These are phyloP conservation scores for Oryza meyeriana DNA, from an alignment of 176 grass and related monocot species.

Conservation along the genomic window DNA sequence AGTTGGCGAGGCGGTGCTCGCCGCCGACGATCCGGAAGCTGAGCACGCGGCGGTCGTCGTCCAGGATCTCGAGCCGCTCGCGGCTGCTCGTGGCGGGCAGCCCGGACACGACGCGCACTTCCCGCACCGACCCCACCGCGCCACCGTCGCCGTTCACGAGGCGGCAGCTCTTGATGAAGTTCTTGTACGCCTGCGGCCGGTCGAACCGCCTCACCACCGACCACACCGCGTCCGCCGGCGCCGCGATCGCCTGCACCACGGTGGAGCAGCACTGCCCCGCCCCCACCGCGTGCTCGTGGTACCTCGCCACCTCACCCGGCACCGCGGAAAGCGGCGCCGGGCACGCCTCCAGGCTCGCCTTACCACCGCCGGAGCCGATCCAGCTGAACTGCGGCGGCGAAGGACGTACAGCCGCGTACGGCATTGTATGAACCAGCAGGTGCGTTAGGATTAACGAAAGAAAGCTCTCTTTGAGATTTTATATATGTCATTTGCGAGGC, in stretches of 20 bases:
- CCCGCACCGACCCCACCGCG: constrained; percentile 61
- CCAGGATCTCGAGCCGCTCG: constrained; percentile 80
- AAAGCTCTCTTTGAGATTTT: neutral
- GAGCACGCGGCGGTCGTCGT: constrained; percentile 67
- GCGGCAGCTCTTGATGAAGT: constrained; percentile 70
- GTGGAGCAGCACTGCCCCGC: constrained; percentile 61
- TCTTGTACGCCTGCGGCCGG: constrained; percentile 77
- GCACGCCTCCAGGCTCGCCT: neutral
- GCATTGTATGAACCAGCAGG: too few relatives aligned
- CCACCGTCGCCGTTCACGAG: constrained; percentile 67
- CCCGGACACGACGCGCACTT: constrained; percentile 62
- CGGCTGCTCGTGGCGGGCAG: constrained; percentile 61
- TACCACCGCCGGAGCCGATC: constrained; percentile 13
- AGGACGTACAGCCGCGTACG: constrained; percentile 21
- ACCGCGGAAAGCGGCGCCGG: constrained; percentile 16
- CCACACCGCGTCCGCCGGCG: constrained; percentile 66
- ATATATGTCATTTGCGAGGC: constrained; percentile 18
- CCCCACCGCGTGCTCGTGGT: constrained; percentile 63
- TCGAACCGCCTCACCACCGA: constrained; percentile 92
- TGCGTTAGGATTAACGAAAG: too few relatives aligned
- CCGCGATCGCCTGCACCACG: constrained; percentile 42
- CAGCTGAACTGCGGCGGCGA: constrained; percentile 30
- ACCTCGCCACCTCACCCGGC: constrained; percentile 41
- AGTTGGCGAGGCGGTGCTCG: constrained; percentile 82
- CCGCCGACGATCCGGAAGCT: constrained; percentile 84